Conservation (phyloP, 75 land plant species). For the Sequoia sempervirens region DNA sequence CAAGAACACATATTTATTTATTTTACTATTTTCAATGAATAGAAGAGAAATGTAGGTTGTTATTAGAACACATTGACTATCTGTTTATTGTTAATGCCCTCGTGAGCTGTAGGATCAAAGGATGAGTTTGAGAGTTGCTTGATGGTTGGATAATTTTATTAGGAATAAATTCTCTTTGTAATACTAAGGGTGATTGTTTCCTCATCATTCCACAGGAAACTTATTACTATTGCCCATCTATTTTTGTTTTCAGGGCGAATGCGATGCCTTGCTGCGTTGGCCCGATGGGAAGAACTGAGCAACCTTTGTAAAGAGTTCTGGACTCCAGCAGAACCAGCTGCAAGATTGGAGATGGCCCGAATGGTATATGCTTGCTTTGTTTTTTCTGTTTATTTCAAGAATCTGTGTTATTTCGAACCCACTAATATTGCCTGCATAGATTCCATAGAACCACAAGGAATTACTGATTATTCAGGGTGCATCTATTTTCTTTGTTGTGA, state of each 20-base stretch:
- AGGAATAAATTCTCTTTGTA: background rate
- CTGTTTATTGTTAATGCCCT: background rate
- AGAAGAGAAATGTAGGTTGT: background rate
- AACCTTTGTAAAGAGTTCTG: slow-evolving; percentile 90
- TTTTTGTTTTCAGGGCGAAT: slow-evolving; percentile 62
- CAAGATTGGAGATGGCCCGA: slow-evolving; percentile 97
- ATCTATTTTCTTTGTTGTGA: background rate
- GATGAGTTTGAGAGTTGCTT: background rate
- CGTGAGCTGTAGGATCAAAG: background rate
- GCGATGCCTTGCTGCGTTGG: slow-evolving; percentile 97
- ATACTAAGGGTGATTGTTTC: background rate
- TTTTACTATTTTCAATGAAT: background rate
- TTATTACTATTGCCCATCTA: background rate
- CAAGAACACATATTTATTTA: background rate
- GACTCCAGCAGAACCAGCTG: slow-evolving; percentile 86
- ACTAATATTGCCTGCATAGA: background rate
- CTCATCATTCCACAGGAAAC: background rate
- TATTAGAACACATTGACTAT: background rate
- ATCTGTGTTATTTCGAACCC: background rate
- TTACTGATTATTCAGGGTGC: background rate
- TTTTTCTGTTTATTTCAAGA: background rate
- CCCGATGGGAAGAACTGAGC: slow-evolving; percentile 98
- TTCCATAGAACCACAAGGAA: background rate
- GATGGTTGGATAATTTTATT: background rate
- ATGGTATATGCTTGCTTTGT: slow-evolving; percentile 48